Base-by-base conservation (phyloP, 2,329 filamentous ascomycete genomes). In the Incumbomyces delicatus region DNA sequence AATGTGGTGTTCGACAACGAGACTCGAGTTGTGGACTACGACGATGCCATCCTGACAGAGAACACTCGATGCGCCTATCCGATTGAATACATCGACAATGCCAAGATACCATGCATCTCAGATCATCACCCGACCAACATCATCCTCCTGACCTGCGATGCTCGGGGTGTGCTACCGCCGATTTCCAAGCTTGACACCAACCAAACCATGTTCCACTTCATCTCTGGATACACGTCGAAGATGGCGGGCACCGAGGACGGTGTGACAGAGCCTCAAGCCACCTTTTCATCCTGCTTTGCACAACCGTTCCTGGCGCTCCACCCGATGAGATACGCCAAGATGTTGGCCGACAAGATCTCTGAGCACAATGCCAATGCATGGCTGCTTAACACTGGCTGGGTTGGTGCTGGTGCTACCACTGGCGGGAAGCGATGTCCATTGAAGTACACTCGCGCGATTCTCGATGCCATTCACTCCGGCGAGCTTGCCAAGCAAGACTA, bases 201-300 rank as follows among this genome's bases (percentile, higher is more conserved):
- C 61, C 92, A 96, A 75, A 95, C 88, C 68, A 96, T 98, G 90
- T 98, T 96, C 83, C 92, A 98, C 78, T 98, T 98, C 81, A 98
- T 98, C 72, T 94, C 87, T 14, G 92, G 92, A 60, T 98, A 98
- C 78, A 98, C 92, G 55, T 96, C 90, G 65, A 98, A 98, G 83
- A 98, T 98, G 92, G 92, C 92, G 56, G 92, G 92, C 63, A 98
- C 92, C 30, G 92, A 98, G 74, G 87, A 95, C 57, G 92, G 92
- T 63, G 81, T 98, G 56, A 94, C 86, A 8, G 92, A 98, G 73
- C 92, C 92, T 55, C 87, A 96, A 72, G 92, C 92, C 18, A 98
- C 92, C 62, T 98, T 98, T 81, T 96, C 89, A 20, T 94, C 89
- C 44, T 98, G 92, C 81, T 98, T 98, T 72, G 92, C 92, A 47